Conservation (phyloP, 495 filamentous ascomycete species). For the Penicillium ucsense region DNA sequence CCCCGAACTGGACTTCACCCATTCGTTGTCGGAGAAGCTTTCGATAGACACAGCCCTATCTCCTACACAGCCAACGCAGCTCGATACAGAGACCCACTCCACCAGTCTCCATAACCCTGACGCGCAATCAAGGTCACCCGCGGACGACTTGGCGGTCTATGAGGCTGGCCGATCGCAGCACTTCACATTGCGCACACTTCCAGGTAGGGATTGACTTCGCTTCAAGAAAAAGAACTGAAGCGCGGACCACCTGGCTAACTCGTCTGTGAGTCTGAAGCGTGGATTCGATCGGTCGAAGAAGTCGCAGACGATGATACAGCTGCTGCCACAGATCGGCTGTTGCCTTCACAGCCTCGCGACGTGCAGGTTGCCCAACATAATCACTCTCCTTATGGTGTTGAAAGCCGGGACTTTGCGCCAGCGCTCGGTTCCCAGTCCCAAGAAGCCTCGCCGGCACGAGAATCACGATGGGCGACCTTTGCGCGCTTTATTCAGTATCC, state of each 20-base stretch:
- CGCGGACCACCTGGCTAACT: slow-evolving; percentile 4
- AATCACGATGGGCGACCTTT: slow-evolving; percentile 55
- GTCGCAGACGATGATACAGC: slow-evolving; percentile 19
- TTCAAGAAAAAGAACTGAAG: no score
- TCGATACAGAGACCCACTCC: slow-evolving; percentile 13
- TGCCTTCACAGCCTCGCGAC: slow-evolving; percentile 38
- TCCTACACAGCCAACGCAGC: neutral
- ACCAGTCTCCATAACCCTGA: neutral
- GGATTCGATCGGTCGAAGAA: slow-evolving; percentile 30
- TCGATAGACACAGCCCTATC: no score
- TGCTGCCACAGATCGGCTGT: slow-evolving; percentile 21
- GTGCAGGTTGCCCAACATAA: slow-evolving; percentile 53
- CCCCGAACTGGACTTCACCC: no score
- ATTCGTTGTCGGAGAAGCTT: no score
- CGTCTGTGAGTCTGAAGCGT: slow-evolving; percentile 14
- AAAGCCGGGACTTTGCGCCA: slow-evolving; percentile 10
- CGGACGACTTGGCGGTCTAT: slow-evolving; percentile 11
- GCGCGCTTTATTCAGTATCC: slow-evolving; percentile 46
- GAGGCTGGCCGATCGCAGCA: slow-evolving; percentile 6
- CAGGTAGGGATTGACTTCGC: slow-evolving; percentile 13
- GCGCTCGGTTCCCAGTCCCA: slow-evolving; percentile 5
- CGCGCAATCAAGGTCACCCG: slow-evolving; percentile 11
- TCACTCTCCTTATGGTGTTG: slow-evolving; percentile 36
- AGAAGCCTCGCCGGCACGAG: slow-evolving; percentile 14
- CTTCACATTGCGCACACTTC: slow-evolving; percentile 19